Evolutionary conservation across 129 eudicot species (phyloP), one percentile per base, ranked within the genome.

Genomic region (Flaveria linearis): DNA sequence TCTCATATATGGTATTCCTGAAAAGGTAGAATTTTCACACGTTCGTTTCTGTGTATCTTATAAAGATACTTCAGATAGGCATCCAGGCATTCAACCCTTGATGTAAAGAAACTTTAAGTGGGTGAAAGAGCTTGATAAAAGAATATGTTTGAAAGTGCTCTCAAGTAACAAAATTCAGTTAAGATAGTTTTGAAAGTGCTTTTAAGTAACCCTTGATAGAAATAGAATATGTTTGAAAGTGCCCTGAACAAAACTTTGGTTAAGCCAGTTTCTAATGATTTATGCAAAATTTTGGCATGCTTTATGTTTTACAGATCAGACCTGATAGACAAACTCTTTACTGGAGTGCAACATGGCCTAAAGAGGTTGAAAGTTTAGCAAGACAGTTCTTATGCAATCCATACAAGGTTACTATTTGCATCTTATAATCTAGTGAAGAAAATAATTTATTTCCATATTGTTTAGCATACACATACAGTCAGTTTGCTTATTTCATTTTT

Each of bases 331-430:
- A 94, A 79, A 91, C 97, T 17, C 85, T 94, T 66, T 94, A 89
- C 76, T 94, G 99, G 99, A 94, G 99, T 77, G 99, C 99, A 78
- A 94, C 99, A 55, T 94, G 99, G 99, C 99, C 99, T 50, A 89
- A 73, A 78, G 99, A 94, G 77, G 99, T 94, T 23, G 99, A 94
- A 81, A 82, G 88, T 43, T 77, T 94, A 73, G 99, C 99, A 10
- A 87, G 99, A 81, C 96, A 91, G 85, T 94, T 94, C 63, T 82
- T 94, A 43, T 87, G 90, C 60, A 87, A 94, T 76, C 84, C 99
- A 25, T 94, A 94, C 61, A 94, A 94, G 99, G 99, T 94, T 63
- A 45, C 55, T 82, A 28, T 26, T 45, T 7, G 11, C 69, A 10
- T 18, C 22, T 39, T 79, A 17, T 62, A 7, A 49, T 22, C 22